Conservation (phyloP, 495 filamentous ascomycete genomes). For the Penicillium pulvis region DNA sequence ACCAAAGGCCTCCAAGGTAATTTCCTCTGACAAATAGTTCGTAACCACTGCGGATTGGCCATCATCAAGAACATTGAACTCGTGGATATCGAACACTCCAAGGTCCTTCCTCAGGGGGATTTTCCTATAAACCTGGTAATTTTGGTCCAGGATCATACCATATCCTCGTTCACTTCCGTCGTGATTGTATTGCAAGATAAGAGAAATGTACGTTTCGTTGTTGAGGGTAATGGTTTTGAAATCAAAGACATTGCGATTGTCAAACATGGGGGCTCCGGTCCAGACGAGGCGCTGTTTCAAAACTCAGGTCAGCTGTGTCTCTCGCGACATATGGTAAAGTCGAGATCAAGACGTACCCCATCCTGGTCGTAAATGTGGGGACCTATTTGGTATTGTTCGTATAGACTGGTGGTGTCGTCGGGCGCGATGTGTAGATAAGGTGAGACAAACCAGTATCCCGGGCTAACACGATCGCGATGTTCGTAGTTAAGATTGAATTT, state of each 20-base stretch:
- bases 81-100: slow-evolving; percentile 45
- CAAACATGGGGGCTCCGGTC: slow-evolving; percentile 33
- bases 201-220: slow-evolving; percentile 41
- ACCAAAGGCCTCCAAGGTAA: slow-evolving; percentile 40
- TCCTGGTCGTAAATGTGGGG: slow-evolving; percentile 44
- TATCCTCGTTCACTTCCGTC: slow-evolving; percentile 33
- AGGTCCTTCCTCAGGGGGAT: slow-evolving; percentile 36
- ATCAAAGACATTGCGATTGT: slow-evolving; percentile 38
- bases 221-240: slow-evolving; percentile 39
- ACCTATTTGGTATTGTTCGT: slow-evolving; percentile 37
- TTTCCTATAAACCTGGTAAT: slow-evolving; percentile 36
- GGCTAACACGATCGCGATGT: slow-evolving; percentile 27
- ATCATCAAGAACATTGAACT: slow-evolving; percentile 44
- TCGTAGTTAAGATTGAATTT: slow-evolving; percentile 32
- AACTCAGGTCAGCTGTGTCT: slow-evolving; percentile 7
- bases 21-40: slow-evolving; percentile 45
- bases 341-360: slow-evolving; percentile 29
- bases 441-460: slow-evolving; percentile 42
- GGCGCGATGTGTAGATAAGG: slow-evolving; percentile 33
- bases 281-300: slow-evolving; percentile 36
- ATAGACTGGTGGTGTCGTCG: slow-evolving; percentile 26
- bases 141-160: slow-evolving; percentile 32
- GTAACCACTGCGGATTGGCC: slow-evolving; percentile 42
- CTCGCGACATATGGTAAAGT: background rate
- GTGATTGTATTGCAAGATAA: slow-evolving; percentile 37